phyloP scores from a whole-genome alignment of 2,329 filamentous ascomycete species.

The Pestalotiopsis sp. region DNA sequence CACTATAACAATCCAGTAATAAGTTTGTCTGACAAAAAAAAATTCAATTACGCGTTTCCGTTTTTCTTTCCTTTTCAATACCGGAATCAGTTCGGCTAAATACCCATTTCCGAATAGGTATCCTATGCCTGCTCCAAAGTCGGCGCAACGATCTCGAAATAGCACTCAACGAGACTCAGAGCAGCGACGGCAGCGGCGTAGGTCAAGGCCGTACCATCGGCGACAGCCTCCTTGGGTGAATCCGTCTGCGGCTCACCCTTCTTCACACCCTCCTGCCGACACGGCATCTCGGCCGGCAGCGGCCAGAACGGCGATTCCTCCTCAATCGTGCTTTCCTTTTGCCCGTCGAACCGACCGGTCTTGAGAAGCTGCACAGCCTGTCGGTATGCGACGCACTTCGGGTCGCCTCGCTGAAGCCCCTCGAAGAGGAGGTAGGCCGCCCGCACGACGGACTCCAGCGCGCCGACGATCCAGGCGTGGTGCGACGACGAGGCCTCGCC shows the following conservation, averaged over 20 bases:
- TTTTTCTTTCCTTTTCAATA: too few species aligned
- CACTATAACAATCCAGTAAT: not conserved
- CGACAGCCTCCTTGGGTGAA: not conserved
- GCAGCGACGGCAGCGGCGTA: slow-evolving; percentile 1
- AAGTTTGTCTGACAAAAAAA: too few species aligned
- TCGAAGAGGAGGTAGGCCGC: slow-evolving; percentile 1
- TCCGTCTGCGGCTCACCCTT: not conserved
- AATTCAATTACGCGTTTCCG: too few species aligned
- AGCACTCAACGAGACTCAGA: not conserved
- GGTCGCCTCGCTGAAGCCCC: not conserved
- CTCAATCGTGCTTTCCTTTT: not conserved
- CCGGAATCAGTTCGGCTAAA: too few species aligned
- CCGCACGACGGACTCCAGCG: slow-evolving; percentile 27
- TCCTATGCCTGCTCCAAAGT: not conserved
- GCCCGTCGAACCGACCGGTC: not conserved
- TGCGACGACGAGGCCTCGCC: slow-evolving; percentile 32
- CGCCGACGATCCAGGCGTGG: slow-evolving; percentile 35
- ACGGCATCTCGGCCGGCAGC: not conserved
- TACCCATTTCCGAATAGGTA: too few species aligned
- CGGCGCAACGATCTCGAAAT: not conserved
- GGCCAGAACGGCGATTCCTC: not conserved
- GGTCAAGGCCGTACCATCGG: not conserved
- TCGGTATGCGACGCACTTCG: not conserved
- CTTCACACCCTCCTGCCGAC: not conserved
- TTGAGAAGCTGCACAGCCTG: not conserved